phyloP scores from a whole-genome alignment of 768 basidiomycete genomes.

The Boletus coccyginus region DNA sequence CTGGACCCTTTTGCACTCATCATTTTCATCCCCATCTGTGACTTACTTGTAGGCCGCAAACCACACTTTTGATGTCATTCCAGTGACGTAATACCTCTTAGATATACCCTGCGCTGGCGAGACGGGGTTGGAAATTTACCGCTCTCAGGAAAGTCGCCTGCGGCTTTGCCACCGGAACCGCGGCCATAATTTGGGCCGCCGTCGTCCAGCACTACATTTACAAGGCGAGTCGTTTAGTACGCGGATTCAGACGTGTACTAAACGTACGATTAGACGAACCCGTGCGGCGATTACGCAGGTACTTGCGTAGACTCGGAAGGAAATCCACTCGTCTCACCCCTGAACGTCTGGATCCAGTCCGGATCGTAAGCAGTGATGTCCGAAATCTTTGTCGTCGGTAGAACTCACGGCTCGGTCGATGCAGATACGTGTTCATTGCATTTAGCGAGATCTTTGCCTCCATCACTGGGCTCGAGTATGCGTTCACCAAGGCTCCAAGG shows the following conservation, averaged over 20 bases:
- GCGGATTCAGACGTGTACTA: neutral
- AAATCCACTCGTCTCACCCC: constrained; percentile 55
- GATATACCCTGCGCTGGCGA: constrained; percentile 57
- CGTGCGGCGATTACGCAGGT: constrained; percentile 48
- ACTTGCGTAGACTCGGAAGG: constrained; percentile 48
- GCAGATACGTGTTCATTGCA: constrained; percentile 63
- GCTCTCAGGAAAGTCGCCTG: constrained; percentile 57
- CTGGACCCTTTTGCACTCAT: constrained; percentile 75
- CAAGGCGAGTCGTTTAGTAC: constrained; percentile 33
- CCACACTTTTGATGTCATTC: neutral
- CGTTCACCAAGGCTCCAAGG: constrained; percentile 87
- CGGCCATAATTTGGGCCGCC: constrained; percentile 68
- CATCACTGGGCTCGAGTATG: constrained; percentile 83
- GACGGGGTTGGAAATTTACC: constrained; percentile 51
- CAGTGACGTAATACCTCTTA: constrained; percentile 14
- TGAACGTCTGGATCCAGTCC: constrained; percentile 79
- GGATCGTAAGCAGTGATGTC: constrained; percentile 46
- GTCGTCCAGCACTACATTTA: constrained; percentile 76
- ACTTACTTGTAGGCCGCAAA: constrained; percentile 42
- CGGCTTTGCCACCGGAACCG: constrained; percentile 54
- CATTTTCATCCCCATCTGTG: constrained; percentile 70
- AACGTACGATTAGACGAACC: constrained; percentile 32
- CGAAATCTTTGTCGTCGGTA: neutral
- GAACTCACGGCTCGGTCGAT: neutral
- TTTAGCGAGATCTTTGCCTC: constrained; percentile 73